Percentiles rank a stretch among this genome's conserved stretches.
Evolutionary conservation across 441 rosid genomes (phyloP).

Genomic region (Populus trichocarpa): DNA sequence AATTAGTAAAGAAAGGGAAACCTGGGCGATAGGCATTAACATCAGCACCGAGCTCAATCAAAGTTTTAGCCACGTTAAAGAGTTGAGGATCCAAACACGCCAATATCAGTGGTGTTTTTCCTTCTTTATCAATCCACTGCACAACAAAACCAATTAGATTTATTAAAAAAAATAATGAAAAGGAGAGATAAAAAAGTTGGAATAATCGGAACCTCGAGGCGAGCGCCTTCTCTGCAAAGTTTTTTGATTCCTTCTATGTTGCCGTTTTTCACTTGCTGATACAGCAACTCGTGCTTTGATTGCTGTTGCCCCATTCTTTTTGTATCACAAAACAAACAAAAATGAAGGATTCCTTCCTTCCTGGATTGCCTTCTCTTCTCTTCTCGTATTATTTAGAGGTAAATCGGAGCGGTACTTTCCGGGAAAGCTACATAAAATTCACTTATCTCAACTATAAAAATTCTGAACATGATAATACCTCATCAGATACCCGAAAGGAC

Average conservation of each 20-base stretch:
- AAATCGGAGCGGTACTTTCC: too few species aligned
- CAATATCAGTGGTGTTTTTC: slow-evolving; percentile 78
- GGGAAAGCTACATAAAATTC: neutral
- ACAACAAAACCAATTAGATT: neutral
- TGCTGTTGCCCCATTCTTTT: slow-evolving; percentile 77
- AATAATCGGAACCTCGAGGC: slow-evolving; percentile 60
- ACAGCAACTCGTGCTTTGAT: slow-evolving; percentile 82
- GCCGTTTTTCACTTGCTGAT: slow-evolving; percentile 67
- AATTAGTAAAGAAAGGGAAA: slow-evolving; percentile 12
- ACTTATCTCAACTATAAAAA: too few species aligned
- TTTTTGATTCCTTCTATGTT: slow-evolving; percentile 73
- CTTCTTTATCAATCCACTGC: slow-evolving; percentile 86
- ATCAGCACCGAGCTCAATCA: slow-evolving; percentile 82
- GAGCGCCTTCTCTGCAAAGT: slow-evolving; percentile 72
- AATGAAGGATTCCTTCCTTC: neutral
- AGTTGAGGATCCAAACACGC: slow-evolving; percentile 69
- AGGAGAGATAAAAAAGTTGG: neutral
- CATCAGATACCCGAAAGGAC: too few species aligned
- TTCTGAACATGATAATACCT: too few species aligned
- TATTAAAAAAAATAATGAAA: neutral
- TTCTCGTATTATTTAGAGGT: too few species aligned
- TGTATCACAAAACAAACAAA: neutral
- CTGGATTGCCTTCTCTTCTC: neutral
- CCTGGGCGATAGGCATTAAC: slow-evolving; percentile 85
- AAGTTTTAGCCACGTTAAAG: slow-evolving; percentile 58